These are phyloP conservation scores for Phytophthora rubi DNA, from an alignment of 352 stramenopile genomes.

Conservation along the genomic window DNA sequence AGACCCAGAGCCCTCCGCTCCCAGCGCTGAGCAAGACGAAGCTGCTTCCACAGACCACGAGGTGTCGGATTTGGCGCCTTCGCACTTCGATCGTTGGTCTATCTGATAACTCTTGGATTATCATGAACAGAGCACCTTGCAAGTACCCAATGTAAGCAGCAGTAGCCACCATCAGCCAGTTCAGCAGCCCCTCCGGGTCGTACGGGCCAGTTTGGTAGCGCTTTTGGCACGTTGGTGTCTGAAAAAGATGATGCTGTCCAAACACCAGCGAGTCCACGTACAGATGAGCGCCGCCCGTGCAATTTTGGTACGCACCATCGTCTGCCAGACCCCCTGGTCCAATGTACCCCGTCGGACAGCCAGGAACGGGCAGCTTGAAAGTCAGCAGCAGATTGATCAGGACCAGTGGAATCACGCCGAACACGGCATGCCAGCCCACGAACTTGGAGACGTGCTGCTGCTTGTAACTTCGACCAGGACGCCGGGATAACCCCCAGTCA, in stretches of 20 bases:
- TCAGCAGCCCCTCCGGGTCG: conserved; percentile 83
- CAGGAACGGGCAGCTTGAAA: conserved; percentile 62
- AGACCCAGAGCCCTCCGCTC: conserved; percentile 35
- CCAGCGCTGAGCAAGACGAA: conserved; percentile 15
- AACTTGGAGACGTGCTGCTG: neutral
- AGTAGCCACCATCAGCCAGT: conserved; percentile 71
- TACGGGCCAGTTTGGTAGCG: conserved; percentile 66
- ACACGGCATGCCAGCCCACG: conserved; percentile 29
- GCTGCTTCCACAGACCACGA: conserved; percentile 17
- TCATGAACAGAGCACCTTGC: conserved; percentile 39
- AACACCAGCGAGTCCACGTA: conserved; percentile 75
- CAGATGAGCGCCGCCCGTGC: conserved; percentile 81
- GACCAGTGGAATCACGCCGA: conserved; percentile 45
- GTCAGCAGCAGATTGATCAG: conserved; percentile 59
- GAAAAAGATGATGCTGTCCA: conserved; percentile 62
- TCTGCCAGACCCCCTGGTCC: conserved; percentile 69
- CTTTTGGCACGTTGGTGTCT: conserved; percentile 63
- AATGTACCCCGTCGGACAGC: conserved; percentile 78
- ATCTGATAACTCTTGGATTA: neutral
- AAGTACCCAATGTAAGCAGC: conserved; percentile 77
- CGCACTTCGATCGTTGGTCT: neutral
- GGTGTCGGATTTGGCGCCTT: conserved; percentile 4
- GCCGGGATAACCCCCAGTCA: conserved; percentile 12
- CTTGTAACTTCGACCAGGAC: neutral
- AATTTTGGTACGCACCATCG: conserved; percentile 51